phyloP scores from a whole-genome alignment of 2,329 filamentous ascomycete species.

The Fusarium sp. region DNA sequence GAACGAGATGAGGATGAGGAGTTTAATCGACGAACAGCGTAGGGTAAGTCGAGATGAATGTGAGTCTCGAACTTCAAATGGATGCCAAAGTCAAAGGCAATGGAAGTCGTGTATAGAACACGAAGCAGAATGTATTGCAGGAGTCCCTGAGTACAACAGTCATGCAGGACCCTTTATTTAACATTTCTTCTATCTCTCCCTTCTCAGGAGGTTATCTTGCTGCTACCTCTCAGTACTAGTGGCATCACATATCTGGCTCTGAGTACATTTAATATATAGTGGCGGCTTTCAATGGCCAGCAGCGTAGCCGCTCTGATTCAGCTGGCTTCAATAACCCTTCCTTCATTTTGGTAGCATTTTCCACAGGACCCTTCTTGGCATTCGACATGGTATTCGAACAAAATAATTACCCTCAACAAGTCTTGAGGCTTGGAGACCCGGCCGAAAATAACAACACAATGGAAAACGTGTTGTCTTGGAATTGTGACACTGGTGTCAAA shows the following conservation, averaged over 20 bases:
- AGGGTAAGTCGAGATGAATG: not conserved
- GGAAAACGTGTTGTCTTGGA: not conserved
- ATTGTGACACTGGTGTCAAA: not conserved
- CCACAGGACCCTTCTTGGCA: not conserved
- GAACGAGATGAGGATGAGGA: not conserved
- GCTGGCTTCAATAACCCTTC: not conserved
- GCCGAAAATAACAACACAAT: too few species aligned
- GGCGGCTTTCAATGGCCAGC: not conserved
- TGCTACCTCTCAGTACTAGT: too few species aligned
- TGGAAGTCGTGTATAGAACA: not conserved
- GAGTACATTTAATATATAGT: slow-evolving; percentile 26
- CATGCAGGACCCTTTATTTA: not conserved
- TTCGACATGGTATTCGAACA: not conserved
- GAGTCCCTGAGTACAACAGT: not conserved
- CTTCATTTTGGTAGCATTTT: not conserved
- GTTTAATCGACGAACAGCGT: not conserved
- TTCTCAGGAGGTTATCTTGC: not conserved
- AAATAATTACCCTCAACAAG: not conserved
- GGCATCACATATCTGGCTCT: not conserved
- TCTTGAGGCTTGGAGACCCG: not conserved
- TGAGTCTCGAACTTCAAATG: not conserved
- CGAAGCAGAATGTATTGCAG: not conserved
- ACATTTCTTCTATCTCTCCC: not conserved
- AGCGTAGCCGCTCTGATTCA: not conserved
- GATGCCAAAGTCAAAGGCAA: not conserved